Conservation (phyloP, 1,284 basidiomycete species). For the Marasmius tenuissimus region DNA sequence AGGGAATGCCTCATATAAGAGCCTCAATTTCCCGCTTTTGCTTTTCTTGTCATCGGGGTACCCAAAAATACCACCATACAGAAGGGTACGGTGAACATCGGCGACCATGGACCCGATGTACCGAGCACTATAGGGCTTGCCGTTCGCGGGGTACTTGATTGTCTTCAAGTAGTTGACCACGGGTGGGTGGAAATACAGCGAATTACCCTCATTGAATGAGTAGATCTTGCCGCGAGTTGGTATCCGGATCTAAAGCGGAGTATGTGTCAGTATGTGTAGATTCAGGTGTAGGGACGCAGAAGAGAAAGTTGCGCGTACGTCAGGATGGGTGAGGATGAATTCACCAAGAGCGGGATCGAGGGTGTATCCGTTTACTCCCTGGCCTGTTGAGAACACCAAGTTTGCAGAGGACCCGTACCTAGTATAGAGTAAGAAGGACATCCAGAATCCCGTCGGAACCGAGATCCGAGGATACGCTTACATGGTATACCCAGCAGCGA, state of each 20-base stretch:
- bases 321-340: conserved; percentile 98
- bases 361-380: conserved; percentile 98
- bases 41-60: conserved; percentile 99
- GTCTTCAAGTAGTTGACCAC: conserved; percentile 88
- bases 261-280: conserved; percentile 5
- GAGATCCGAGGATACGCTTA: conserved; percentile 33
- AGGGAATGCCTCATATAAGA: conserved; percentile 99
- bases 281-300: background rate
- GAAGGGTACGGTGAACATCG: conserved; percentile 93
- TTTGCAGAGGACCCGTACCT: conserved; percentile 99
- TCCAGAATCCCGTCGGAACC: conserved; percentile 10
- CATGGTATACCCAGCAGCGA: conserved; percentile 97
- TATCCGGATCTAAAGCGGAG: conserved; percentile 73
- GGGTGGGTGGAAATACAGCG: conserved; percentile 90
- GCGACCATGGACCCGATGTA: conserved; percentile 99
- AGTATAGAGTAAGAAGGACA: conserved; percentile 6
- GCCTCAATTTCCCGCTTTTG: conserved; percentile 91
- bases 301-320: conserved; percentile 50
- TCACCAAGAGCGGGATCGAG: conserved; percentile 95
- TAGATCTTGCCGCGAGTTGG: conserved; percentile 97
- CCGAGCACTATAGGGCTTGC: conserved; percentile 86
- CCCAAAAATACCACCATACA: conserved; percentile 99
- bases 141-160: conserved; percentile 86
- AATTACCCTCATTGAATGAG: conserved; percentile 99
- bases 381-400: conserved; percentile 92